Evolutionary conservation across 345 rosid species (phyloP), one percentile per base, ranked within the genome.

Genomic region (Eutrema japonicum): DNA sequence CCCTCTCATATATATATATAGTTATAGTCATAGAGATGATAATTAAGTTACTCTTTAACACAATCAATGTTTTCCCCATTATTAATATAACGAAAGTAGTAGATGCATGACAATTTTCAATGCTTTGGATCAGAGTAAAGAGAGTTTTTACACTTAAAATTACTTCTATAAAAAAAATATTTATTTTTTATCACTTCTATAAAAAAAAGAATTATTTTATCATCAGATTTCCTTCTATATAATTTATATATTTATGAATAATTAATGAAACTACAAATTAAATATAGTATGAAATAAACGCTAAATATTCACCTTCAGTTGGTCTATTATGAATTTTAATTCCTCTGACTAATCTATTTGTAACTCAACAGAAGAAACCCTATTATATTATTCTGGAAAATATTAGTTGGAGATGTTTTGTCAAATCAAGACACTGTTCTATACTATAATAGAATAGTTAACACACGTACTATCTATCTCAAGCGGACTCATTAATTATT

Each of bases 361-460:
- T 12, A 36, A 36, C 35, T 11, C 55, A 36, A 36, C 26, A 37
- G 37, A 51, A 37, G 47, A 36, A 35, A 64, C 36, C 58, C 47
- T 50, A 36, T 51, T 22, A 22, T 65, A 22, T 65, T 12, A 49
- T 22, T 49, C 57, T 49, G 26, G 30, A 49, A 49, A 49, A 36
- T 6, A 5, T 8, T 38, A 8, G 29, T 40, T 13, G 41, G 36
- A 43, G 4, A 10, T 55, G 53, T 43, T 7, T 22, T 42, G 54
- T 56, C 46, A 42, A 45, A 69, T 69, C 73, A 69, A 56, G 9
- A 55, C 27, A 41, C 45, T 37, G 40, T 66, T 52, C 4, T 40
- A 60, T 32, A 32, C 35, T 32, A 38, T 13, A 14, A 59, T 38
- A 10, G 30, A 38, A 16, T 70, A 58, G 47, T 45, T 46, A 27